Conservation (phyloP, 768 basidiomycete genomes). For the Mrakia gelida region DNA sequence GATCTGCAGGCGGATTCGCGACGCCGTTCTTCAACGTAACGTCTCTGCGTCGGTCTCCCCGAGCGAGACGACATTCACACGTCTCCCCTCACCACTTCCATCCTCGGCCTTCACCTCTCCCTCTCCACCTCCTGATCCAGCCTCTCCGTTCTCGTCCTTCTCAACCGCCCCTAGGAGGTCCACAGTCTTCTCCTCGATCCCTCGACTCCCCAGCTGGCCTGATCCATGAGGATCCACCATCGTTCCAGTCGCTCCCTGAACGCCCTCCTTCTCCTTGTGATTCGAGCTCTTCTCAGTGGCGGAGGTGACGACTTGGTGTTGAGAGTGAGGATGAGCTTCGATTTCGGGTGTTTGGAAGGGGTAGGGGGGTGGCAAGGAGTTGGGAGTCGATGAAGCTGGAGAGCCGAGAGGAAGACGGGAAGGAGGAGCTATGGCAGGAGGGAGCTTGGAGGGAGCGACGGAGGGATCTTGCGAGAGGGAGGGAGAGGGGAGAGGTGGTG, state of each 20-base stretch:
- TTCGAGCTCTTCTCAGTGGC: too few species aligned
- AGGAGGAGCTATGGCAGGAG: neutral
- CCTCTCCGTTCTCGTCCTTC: neutral
- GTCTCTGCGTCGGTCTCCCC: neutral
- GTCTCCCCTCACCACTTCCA: neutral
- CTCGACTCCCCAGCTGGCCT: too few species aligned
- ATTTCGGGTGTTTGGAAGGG: neutral
- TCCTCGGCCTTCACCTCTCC: too few species aligned
- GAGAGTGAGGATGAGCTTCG: too few species aligned
- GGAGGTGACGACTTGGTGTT: too few species aligned
- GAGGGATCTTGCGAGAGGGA: neutral
- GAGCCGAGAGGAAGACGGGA: neutral
- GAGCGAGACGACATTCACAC: neutral
- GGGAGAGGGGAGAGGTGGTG: neutral
- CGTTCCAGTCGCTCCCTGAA: too few species aligned
- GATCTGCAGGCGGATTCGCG: too few species aligned
- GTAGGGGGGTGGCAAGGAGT: neutral
- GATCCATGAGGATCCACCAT: too few species aligned
- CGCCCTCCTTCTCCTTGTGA: too few species aligned
- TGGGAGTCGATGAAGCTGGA: neutral
- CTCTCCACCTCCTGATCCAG: neutral
- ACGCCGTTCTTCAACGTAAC: neutral
- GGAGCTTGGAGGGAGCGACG: neutral
- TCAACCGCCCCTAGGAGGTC: neutral
- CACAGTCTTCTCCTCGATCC: constrained; percentile 18